Base-by-base conservation (phyloP, 176 grass and related monocot genomes). In the Cymbopogon citratus region DNA sequence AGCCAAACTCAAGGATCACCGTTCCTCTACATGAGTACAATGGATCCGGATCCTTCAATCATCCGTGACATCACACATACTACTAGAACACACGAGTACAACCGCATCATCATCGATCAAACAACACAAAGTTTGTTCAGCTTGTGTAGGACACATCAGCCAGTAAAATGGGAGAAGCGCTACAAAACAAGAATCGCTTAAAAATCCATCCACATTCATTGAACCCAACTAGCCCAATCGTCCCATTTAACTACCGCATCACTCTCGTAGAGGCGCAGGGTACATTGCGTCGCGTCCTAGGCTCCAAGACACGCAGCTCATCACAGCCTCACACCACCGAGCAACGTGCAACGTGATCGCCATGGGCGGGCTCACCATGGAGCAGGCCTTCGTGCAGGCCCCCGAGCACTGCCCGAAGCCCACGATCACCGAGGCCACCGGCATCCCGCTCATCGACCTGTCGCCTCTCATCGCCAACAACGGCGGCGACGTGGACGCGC, bases 401-500 rank as follows among this genome's bases (percentile, higher is more conserved):
- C 92, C 80, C 3, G 95, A 94, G 90, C 92, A 98, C 88, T 90
- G 90, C 0, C 27, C 94, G 5, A 91, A 87, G 60, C 28, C 83
- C 9, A 34, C 57, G 66, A 9, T 92, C 12, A 21, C 65, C 56
- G 86, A 87, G 66, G 95, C 88, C 15, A 79, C 48, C 14, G 80
- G 84, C 63, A 91, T 98, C 83, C 92, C 88, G 24, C 24, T 91
- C 52, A 84, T 98, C 86, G 95, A 98, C 81, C 86, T 97, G 26
- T 77, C 88, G n/a, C 78, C 92, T 2, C 79, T 97, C 27, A 56
- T 46, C 39, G 21, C 29, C 45, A 1, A 27, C 44, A 27, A 5
- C 80, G 46, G 23, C 11, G 36, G n/a, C 38, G 36, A 21, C 31
- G 45, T 5, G 36, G 81, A 75, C 39, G 83, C 41, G 9, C 84